Evolutionary conservation across 768 basidiomycete species (phyloP), one percentile per base, ranked within the genome.

Genomic region (Bullera alba): DNA sequence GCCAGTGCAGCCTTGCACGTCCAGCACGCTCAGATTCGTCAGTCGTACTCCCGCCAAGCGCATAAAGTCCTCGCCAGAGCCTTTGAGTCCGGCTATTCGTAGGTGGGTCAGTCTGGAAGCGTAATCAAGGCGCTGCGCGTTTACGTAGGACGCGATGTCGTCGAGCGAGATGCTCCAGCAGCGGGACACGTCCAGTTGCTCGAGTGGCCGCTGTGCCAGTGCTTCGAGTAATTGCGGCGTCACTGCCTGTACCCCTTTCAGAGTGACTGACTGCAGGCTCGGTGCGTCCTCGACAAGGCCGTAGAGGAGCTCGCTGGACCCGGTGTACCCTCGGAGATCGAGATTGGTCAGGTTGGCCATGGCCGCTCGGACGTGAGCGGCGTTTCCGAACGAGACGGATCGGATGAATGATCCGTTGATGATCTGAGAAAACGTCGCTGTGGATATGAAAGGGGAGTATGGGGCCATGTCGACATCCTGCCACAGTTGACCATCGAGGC

Each of bases 11-110:
- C 86, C 85, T 72, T 84, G 86, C 54, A 90, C 73, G 70, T 92
- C 89, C 19, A 92, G 75, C 16, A 87, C 79, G 69, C 88, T 85
- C 19, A 92, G 78, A 60, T 76, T 74, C 17, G 86, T 85, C 0
- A 85, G 79, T 2, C 80, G 83, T 56, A 75, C 79, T 5, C 84
- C 88, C 29, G 91, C 74, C 8, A 75, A 72, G n/a, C 76, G 69
- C 79, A 92, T 79, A 60, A 79, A 78, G 10, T 76, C 74, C 60
- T 85, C 83, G 15, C 77, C 74, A 44, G 83, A 50, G 5, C 79
- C 75, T 62, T 77, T 80, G 51, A 95, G 66, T 0, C 85, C 87
- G 5, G 80, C 83, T 23, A 90, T 54, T 21, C 81, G 76, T 26
- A 93, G 76, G 37, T 81, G 79, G 67, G 76, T 81, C 50, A 92